A percentile compares a stretch with the other conserved stretches of the same genome.
Evolutionary conservation across 169 alveolate genomes (phyloP).

Genomic region (Eimeria necatrix): DNA sequence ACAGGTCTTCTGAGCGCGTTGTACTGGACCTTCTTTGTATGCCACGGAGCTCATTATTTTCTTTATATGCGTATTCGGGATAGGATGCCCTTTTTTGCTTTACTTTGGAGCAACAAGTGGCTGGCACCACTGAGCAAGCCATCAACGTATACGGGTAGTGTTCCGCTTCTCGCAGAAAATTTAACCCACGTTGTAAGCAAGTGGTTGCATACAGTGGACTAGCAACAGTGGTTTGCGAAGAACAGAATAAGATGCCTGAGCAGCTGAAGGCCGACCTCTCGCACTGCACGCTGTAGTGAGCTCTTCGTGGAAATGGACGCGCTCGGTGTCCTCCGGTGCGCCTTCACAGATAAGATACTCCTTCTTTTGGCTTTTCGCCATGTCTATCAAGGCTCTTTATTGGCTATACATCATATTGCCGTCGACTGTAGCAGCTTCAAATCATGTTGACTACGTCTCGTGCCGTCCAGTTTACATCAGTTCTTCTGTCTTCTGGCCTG

Average conservation of each 20-base stretch:
- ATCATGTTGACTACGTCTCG: constrained; percentile 72
- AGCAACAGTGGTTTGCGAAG: no score
- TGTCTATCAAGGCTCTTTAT: constrained; percentile 43
- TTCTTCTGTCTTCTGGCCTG: constrained; percentile 55
- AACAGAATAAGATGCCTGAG: no score
- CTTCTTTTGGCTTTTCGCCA: constrained; percentile 66
- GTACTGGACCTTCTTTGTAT: constrained; percentile 61
- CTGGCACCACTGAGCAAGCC: constrained; percentile 61
- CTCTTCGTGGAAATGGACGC: no score
- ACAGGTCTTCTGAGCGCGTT: constrained; percentile 63
- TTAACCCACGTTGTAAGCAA: constrained; percentile 72
- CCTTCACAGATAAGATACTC: constrained; percentile 60
- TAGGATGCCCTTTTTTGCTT: constrained; percentile 68
- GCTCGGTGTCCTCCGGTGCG: background rate
- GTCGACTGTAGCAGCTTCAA: constrained; percentile 59
- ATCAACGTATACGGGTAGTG: constrained; percentile 75
- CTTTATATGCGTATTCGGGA: constrained; percentile 71
- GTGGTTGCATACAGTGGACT: background rate
- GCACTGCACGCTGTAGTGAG: no score
- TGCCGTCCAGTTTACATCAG: constrained; percentile 63
- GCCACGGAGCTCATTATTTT: constrained; percentile 74
- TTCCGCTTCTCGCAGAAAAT: constrained; percentile 76
- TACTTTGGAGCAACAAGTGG: constrained; percentile 74
- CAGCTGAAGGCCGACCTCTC: no score
- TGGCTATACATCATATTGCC: constrained; percentile 75